Conservation (phyloP, 2,329 filamentous ascomycete species). For the Daldinia sp. region DNA sequence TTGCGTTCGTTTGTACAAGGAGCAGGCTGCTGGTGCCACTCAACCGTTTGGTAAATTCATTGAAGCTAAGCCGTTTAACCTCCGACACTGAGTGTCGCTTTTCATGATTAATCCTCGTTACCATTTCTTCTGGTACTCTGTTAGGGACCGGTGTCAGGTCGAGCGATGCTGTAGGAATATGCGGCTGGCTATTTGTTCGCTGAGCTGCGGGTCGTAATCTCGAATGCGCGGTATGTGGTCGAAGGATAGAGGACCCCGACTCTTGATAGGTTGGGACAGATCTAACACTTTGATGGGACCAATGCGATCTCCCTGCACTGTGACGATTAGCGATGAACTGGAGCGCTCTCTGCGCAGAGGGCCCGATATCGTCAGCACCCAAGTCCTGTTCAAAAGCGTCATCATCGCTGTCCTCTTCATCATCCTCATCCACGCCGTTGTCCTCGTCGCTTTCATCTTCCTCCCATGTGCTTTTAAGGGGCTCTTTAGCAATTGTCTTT, state of each 20-base stretch:
- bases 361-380: slow-evolving; percentile 56
- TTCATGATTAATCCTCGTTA: slow-evolving; percentile 53
- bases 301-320: slow-evolving; percentile 49
- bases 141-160: slow-evolving; percentile 44
- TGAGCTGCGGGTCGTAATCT: slow-evolving; percentile 60
- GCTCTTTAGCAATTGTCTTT: slow-evolving; percentile 51
- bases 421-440: slow-evolving; percentile 57
- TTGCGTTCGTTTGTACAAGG: slow-evolving; percentile 68
- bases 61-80: slow-evolving; percentile 70
- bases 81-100: slow-evolving; percentile 67
- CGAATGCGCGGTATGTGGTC: slow-evolving; percentile 68
- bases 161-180: slow-evolving; percentile 52
- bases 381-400: slow-evolving; percentile 52
- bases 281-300: slow-evolving; percentile 53
- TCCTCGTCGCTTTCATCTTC: slow-evolving; percentile 62
- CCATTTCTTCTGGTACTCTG: slow-evolving; percentile 53
- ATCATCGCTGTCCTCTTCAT: slow-evolving; percentile 56
- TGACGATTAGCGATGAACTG: slow-evolving; percentile 63
- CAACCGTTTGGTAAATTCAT: slow-evolving; percentile 70
- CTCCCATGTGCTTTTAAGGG: slow-evolving; percentile 64
- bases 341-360: slow-evolving; percentile 62
- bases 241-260: slow-evolving; percentile 53
- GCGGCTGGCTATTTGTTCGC: slow-evolving; percentile 63
- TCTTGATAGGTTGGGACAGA: slow-evolving; percentile 46
- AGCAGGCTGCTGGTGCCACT: slow-evolving; percentile 72